Percentiles rank a stretch among this genome's conserved stretches.
phyloP scores from a whole-genome alignment of 257 asterid genomes.

The Plantago ovata region DNA sequence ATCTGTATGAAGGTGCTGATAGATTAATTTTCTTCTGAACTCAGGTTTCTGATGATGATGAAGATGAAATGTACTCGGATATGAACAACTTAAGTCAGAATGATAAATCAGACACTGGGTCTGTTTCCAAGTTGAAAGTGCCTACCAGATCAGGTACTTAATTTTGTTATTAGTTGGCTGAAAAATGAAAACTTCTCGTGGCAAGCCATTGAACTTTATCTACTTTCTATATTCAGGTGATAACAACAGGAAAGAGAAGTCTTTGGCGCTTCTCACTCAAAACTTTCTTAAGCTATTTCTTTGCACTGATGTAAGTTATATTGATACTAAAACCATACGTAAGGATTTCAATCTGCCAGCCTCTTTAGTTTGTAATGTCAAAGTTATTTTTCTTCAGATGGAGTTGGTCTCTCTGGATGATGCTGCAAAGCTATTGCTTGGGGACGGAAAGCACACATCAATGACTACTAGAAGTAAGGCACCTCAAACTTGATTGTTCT shows the following conservation, averaged over 20 bases:
- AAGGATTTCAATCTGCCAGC: neutral
- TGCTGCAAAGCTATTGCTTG: constrained; percentile 93
- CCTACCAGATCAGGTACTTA: constrained; percentile 40
- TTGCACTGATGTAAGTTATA: constrained; percentile 70
- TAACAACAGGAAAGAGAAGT: constrained; percentile 89
- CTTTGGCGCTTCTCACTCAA: constrained; percentile 92
- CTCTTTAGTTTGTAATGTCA: constrained; percentile 7
- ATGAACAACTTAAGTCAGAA: constrained; percentile 40
- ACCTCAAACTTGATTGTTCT: constrained; percentile 5
- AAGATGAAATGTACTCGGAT: constrained; percentile 56
- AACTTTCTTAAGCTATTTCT: constrained; percentile 91
- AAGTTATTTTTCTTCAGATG: constrained; percentile 39
- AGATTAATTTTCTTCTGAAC: neutral
- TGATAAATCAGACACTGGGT: constrained; percentile 41
- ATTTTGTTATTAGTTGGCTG: neutral
- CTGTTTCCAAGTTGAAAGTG: constrained; percentile 33
- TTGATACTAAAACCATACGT: neutral
- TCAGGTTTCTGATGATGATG: constrained; percentile 85
- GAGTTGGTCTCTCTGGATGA: constrained; percentile 91
- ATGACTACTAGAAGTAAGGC: constrained; percentile 84
- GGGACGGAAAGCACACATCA: constrained; percentile 74
- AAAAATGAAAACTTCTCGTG: no score
- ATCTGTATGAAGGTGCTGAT: neutral
- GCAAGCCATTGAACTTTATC: neutral
- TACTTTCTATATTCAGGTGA: constrained; percentile 5